phyloP scores from a whole-genome alignment of 306 rosid genomes.

The Pterocarpus santalinus region DNA sequence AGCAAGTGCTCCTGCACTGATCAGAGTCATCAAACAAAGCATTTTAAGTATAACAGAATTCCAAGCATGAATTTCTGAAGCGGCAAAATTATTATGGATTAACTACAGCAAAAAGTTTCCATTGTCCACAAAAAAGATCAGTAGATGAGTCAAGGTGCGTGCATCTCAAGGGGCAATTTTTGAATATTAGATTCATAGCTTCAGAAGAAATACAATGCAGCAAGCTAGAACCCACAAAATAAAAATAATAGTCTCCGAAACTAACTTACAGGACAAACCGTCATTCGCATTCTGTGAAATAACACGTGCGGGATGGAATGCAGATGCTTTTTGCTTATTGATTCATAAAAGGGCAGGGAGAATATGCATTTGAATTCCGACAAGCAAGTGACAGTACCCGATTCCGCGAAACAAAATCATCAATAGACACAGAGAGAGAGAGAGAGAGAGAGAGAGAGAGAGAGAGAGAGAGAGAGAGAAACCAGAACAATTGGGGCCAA shows the following conservation, averaged over 20 bases:
- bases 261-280: neutral
- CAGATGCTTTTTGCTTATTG: neutral
- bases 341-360: neutral
- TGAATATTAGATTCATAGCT: neutral
- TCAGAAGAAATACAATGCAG: neutral
- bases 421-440: neutral
- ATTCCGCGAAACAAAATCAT: constrained; percentile 2
- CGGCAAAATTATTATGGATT: neutral
- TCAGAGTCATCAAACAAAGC: neutral
- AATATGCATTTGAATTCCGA: neutral
- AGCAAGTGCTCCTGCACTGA: constrained; percentile 4
- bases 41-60: constrained; percentile 17
- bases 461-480: neutral
- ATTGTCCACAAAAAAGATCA: neutral
- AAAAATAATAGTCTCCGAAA: neutral
- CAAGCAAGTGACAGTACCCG: constrained; percentile 4
- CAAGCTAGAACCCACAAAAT: neutral
- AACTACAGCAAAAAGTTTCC: neutral
- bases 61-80: constrained; percentile 3
- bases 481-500: neutral
- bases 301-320: neutral
- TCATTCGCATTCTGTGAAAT: neutral
- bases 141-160: neutral
- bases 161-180: neutral
- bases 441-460: neutral